Conservation (phyloP, 768 basidiomycete species). For the Leccinum sublutescens region DNA sequence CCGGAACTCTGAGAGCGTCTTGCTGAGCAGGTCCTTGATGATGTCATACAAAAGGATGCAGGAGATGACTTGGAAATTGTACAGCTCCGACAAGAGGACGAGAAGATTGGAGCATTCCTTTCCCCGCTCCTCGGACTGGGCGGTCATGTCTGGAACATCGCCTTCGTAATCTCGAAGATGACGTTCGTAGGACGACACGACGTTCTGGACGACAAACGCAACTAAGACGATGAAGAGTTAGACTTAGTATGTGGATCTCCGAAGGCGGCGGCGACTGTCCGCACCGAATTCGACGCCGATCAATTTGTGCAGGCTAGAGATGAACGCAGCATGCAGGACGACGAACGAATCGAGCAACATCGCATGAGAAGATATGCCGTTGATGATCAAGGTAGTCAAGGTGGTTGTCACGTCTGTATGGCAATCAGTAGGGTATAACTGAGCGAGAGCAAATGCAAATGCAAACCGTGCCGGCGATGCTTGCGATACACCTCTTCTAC, state of each 20-base stretch:
- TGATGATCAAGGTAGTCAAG: constrained; percentile 71
- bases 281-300: constrained; percentile 87
- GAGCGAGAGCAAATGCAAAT: constrained; percentile 32
- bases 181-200: constrained; percentile 64
- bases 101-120: constrained; percentile 92
- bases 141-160: constrained; percentile 9
- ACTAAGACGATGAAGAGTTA: constrained; percentile 41
- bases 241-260: not conserved
- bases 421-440: too few relatives aligned
- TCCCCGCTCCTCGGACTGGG: constrained; percentile 45
- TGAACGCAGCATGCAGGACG: constrained; percentile 81
- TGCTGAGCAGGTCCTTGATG: constrained; percentile 69
- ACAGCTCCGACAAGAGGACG: constrained; percentile 85
- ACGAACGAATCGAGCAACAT: constrained; percentile 88
- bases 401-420: constrained; percentile 80
- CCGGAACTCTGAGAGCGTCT: constrained; percentile 67
- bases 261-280: constrained; percentile 19
- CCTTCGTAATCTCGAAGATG: constrained; percentile 42
- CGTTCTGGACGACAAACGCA: constrained; percentile 77
- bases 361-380: constrained; percentile 77
- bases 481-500: constrained; percentile 77
- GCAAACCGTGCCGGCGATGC: constrained; percentile 78
- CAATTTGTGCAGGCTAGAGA: constrained; percentile 77
- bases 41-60: constrained; percentile 89
- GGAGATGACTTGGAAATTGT: constrained; percentile 94